Percentiles rank a stretch among this genome's conserved stretches.
phyloP scores from a whole-genome alignment of 768 basidiomycete genomes.

The Dentipellis fragilis region DNA sequence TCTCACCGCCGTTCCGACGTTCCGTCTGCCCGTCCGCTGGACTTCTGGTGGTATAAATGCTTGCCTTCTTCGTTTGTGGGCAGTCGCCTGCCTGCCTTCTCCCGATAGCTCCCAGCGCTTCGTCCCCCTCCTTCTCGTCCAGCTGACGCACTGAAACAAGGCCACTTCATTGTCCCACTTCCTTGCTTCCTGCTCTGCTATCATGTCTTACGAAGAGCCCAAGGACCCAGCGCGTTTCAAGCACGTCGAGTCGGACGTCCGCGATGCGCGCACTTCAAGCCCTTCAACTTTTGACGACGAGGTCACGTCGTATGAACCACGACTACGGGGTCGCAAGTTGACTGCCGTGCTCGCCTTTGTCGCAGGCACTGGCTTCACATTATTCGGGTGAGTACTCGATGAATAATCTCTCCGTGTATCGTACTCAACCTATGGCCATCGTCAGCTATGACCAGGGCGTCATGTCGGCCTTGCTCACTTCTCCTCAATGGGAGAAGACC shows the following conservation, averaged over 20 bases:
- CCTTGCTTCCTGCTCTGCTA: background rate
- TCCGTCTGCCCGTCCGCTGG: no score
- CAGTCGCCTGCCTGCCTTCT: no score
- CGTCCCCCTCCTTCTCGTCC: no score
- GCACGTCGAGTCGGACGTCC: background rate
- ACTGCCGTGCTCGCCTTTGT: slow-evolving; percentile 44
- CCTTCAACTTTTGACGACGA: background rate
- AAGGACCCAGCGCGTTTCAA: background rate
- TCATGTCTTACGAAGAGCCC: background rate
- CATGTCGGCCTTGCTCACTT: slow-evolving; percentile 55
- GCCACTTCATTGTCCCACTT: background rate
- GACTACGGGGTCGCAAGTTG: slow-evolving; percentile 32
- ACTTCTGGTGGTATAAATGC: no score
- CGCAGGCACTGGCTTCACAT: slow-evolving; percentile 48
- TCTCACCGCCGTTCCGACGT: no score
- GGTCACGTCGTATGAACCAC: slow-evolving; percentile 11
- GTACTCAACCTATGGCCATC: background rate
- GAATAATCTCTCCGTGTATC: no score
- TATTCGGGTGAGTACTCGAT: slow-evolving; percentile 38
- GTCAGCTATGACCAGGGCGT: slow-evolving; percentile 59
- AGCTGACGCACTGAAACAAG: no score
- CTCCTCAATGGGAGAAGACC: slow-evolving; percentile 46
- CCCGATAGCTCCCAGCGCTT: no score
- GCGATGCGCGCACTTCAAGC: background rate
- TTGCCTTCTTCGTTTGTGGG: no score